A percentile compares a stretch with the other conserved stretches of the same genome.
These are phyloP conservation scores for Calamus simplicifolius DNA, from an alignment of 176 grass and related monocot genomes.

Conservation along the genomic window DNA sequence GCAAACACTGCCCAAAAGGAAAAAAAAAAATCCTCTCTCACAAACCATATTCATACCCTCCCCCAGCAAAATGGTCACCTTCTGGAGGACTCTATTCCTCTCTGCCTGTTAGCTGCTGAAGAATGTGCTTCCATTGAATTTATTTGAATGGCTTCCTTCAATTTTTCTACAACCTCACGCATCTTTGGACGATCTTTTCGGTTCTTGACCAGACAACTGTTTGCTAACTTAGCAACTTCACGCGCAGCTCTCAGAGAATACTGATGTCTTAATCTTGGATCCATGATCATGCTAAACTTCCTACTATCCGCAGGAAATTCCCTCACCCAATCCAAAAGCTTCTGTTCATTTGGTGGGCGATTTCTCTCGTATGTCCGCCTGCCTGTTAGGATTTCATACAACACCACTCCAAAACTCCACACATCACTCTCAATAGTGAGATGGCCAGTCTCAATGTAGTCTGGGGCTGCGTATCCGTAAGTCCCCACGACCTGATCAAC, in stretches of 20 bases:
- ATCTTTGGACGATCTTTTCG: constrained; percentile 68
- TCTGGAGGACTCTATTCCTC: background rate
- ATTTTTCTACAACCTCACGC: constrained; percentile 54
- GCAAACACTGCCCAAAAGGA: no score
- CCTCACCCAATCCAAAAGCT: constrained; percentile 75
- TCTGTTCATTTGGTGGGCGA: constrained; percentile 57
- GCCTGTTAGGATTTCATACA: constrained; percentile 85
- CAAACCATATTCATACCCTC: no score
- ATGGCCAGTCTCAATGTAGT: constrained; percentile 82
- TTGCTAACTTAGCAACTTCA: constrained; percentile 79
- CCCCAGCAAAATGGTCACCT: no score
- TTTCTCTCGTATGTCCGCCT: constrained; percentile 67
- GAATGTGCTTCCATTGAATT: constrained; percentile 7
- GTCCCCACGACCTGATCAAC: constrained; percentile 63
- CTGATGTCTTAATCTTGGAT: constrained; percentile 56
- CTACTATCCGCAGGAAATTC: constrained; percentile 60
- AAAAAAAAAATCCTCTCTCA: no score
- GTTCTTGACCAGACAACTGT: constrained; percentile 65
- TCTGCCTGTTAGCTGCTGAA: background rate
- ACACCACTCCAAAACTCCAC: constrained; percentile 88
- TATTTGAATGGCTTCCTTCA: constrained; percentile 42
- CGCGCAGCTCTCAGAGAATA: constrained; percentile 56
- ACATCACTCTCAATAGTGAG: constrained; percentile 85
- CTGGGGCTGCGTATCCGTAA: constrained; percentile 86
- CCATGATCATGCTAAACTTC: constrained; percentile 90